Conservation (phyloP, 768 basidiomycete species). For the Suillus subaureus region DNA sequence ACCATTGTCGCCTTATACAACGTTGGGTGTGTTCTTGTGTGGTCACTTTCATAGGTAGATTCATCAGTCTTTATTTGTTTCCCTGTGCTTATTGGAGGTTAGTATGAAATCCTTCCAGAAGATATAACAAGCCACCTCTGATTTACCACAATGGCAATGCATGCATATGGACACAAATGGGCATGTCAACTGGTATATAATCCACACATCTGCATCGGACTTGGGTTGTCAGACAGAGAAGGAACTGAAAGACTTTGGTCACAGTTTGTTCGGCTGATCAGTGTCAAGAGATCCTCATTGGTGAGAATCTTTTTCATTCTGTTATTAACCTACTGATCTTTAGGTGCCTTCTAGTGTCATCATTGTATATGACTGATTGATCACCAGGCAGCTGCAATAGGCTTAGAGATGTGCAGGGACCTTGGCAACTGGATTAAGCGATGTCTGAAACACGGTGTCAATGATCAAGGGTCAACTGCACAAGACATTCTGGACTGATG, state of each 20-base stretch:
- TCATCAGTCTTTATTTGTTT: slow-evolving; percentile 12
- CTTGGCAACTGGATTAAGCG: slow-evolving; percentile 37
- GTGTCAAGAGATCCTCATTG: slow-evolving; percentile 30
- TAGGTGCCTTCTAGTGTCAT: slow-evolving; percentile 21
- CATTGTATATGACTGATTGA: too few species aligned
- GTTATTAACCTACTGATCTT: neutral
- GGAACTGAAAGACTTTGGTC: slow-evolving; percentile 39
- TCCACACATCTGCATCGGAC: too few species aligned
- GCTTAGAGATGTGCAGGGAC: too few species aligned
- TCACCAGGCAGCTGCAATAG: too few species aligned
- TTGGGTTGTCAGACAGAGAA: slow-evolving; percentile 3
- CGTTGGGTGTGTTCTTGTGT: slow-evolving; percentile 39
- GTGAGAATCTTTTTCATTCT: slow-evolving; percentile 27
- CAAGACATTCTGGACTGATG: slow-evolving; percentile 19
- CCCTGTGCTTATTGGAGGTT: too few species aligned
- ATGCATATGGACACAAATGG: too few species aligned
- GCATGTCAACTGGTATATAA: too few species aligned
- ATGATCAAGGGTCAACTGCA: slow-evolving; percentile 18
- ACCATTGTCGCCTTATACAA: slow-evolving; percentile 29
- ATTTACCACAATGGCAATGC: slow-evolving; percentile 37
- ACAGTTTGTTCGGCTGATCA: slow-evolving; percentile 35
- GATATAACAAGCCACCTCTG: too few species aligned
- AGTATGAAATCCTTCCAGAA: slow-evolving; percentile 34
- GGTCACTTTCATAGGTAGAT: slow-evolving; percentile 28
- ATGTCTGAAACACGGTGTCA: slow-evolving; percentile 20